Percentiles rank a stretch among this genome's conserved stretches.
Conservation (phyloP, 352 stramenopile genomes). For the Halophytophthora batemanensis region DNA sequence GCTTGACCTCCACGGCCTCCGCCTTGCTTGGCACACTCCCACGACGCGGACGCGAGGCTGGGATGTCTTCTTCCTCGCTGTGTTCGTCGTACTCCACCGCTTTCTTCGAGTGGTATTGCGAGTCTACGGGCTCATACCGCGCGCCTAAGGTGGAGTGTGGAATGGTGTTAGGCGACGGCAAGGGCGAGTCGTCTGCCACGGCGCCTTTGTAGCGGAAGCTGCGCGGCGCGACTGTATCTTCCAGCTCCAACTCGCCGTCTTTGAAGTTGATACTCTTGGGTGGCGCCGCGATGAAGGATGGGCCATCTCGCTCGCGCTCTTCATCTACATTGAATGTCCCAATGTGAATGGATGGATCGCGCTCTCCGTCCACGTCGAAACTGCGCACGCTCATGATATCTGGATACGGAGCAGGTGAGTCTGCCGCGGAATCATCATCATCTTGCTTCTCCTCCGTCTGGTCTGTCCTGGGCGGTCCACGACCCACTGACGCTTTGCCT, state of each 20-base stretch:
- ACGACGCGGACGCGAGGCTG: constrained; percentile 24
- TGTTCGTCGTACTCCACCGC: constrained; percentile 64
- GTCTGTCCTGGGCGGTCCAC: constrained; percentile 20
- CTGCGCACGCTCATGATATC: constrained; percentile 26
- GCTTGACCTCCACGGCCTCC: constrained; percentile 13
- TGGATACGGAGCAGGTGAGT: constrained; percentile 5
- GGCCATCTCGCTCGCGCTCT: constrained; percentile 35
- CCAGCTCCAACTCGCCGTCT: constrained; percentile 46
- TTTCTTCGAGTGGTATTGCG: constrained; percentile 72
- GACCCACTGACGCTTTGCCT: constrained; percentile 24
- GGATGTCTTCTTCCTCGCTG: constrained; percentile 31
- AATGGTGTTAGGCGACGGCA: constrained; percentile 39
- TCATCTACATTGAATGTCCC: constrained; percentile 56
- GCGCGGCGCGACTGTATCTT: constrained; percentile 40
- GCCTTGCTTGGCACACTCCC: constrained; percentile 37
- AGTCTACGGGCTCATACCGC: constrained; percentile 61
- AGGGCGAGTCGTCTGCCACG: constrained; percentile 25
- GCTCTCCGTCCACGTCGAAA: constrained; percentile 66
- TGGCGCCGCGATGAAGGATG: constrained; percentile 29
- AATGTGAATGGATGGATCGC: constrained; percentile 32
- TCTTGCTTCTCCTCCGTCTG: constrained; percentile 18
- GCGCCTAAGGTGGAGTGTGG: constrained; percentile 58
- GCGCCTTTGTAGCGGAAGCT: constrained; percentile 74
- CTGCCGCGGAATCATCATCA: constrained; percentile 8
- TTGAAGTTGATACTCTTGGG: constrained; percentile 75